Evolutionary conservation across 495 filamentous ascomycete species (phyloP).

Genomic region (Penicillium turbatum): DNA sequence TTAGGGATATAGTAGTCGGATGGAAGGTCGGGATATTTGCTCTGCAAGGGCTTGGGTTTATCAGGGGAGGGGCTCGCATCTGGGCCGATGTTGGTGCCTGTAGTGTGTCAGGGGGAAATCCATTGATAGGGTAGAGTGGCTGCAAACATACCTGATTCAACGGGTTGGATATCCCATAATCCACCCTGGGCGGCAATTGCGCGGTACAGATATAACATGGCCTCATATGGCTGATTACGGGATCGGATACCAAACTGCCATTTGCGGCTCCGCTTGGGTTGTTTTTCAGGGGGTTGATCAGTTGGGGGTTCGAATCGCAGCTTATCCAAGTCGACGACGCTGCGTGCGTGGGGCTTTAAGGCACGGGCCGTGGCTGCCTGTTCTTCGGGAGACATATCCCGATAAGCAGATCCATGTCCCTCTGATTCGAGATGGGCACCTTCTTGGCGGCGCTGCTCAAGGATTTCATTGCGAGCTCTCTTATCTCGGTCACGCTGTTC

Average conservation of each 20-base stretch:
- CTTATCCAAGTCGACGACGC: constrained; percentile 48
- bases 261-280: constrained; percentile 66
- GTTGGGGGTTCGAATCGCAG: constrained; percentile 63
- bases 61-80: constrained; percentile 23
- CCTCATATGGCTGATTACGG: constrained; percentile 88
- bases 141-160: constrained; percentile 33
- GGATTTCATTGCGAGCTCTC: constrained; percentile 26
- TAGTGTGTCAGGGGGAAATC: constrained; percentile 3
- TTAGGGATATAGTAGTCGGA: constrained; percentile 74
- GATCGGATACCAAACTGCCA: constrained; percentile 98
- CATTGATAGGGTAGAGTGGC: background rate
- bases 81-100: constrained; percentile 28
- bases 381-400: constrained; percentile 60
- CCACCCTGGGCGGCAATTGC: constrained; percentile 83
- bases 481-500: constrained; percentile 54
- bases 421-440: constrained; percentile 42
- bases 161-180: constrained; percentile 63
- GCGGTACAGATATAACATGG: constrained; percentile 88
- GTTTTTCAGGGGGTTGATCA: constrained; percentile 54
- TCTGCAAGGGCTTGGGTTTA: constrained; percentile 38
- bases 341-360: constrained; percentile 76
- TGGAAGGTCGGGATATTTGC: constrained; percentile 44
- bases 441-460: constrained; percentile 28
- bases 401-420: constrained; percentile 36
- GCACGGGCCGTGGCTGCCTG: constrained; percentile 70